A percentile compares a stretch with the other conserved stretches of the same genome.
Evolutionary conservation across 352 stramenopile genomes (phyloP).

Genomic region (Phytophthora multivora): DNA sequence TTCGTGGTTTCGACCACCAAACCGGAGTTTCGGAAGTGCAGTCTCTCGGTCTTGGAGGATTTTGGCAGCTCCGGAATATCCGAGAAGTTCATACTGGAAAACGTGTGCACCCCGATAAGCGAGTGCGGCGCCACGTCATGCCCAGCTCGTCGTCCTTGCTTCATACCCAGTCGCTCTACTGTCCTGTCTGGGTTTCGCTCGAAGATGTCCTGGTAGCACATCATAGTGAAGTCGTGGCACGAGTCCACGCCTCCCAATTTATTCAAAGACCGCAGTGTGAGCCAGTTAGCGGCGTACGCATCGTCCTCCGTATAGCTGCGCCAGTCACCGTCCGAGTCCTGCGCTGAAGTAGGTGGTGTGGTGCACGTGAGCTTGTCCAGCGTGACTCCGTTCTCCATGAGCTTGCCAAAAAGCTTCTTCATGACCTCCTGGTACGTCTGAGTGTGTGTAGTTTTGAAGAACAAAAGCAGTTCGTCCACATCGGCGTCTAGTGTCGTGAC

Average conservation of each 20-base stretch:
- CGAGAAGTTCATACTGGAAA: background rate
- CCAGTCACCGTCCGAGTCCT: conserved; percentile 9
- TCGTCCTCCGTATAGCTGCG: conserved; percentile 50
- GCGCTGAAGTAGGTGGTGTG: background rate
- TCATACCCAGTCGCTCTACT: conserved; percentile 28
- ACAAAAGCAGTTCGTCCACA: conserved; percentile 39
- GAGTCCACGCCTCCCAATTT: background rate
- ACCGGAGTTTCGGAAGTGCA: conserved; percentile 35
- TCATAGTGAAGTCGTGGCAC: background rate
- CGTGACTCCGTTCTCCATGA: conserved; percentile 40
- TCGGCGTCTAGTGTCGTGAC: conserved; percentile 54
- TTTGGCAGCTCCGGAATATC: background rate
- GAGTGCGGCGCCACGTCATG: conserved; percentile 13
- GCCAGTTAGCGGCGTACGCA: conserved; percentile 33
- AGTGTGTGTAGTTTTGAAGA: conserved; percentile 37
- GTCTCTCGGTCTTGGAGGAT: background rate
- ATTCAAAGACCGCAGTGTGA: background rate
- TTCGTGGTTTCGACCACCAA: conserved; percentile 47
- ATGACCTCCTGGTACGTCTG: conserved; percentile 41
- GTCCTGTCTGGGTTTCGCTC: conserved; percentile 17
- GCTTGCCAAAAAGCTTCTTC: conserved; percentile 50
- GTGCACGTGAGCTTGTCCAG: conserved; percentile 56
- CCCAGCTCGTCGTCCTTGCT: conserved; percentile 15
- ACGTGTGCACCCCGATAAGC: conserved; percentile 22
- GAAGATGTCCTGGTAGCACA: background rate